Evolutionary conservation across 805 yeast genomes (phyloP), one percentile per base, ranked within the genome.

Genomic region (Saccharomycopsis sp.): DNA sequence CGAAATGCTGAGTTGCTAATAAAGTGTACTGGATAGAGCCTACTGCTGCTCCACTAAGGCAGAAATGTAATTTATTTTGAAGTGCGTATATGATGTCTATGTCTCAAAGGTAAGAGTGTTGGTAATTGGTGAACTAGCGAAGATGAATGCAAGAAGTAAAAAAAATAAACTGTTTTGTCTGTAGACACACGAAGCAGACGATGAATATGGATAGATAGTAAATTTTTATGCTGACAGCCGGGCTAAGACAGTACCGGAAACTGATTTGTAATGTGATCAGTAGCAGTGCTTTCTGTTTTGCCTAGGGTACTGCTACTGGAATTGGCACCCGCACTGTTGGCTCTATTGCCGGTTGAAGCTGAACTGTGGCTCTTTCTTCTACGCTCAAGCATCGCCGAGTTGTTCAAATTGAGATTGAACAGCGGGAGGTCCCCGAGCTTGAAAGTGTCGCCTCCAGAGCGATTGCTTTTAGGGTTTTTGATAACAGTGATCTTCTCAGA

Each of bases 311-410:
- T 29, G 12, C 37, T 29, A 29, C 37, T 29, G 12, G 37, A 29
- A 29, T 29, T 29, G 12, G 37, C 37, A 29, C 37, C 37, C 37
- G 37, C 37, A 29, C 37, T 29, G 37, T 29, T 29, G 37, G 37
- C 12, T 29, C 37, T 29, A 29, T 29, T 29, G 12, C 37, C 37
- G 12, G 5, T 29, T 29, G 37, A 29, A 29, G 37, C 37, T 12
- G 21, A 44, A 12, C 21, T 44, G 16, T 44, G 48, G 16, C 48
- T 18, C 16, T 51, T 54, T 47, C 60, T 53, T 46, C 62, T 44
- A 51, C 62, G 37, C 50, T 59, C 56, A 2, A 56, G 23, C 62
- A 59, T 59, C 20, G 58, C 34, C 1, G 62, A 59, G 52, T 57
- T 53, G 20, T 57, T 52, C 55, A 59, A 48, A 47, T 59, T 57